These are phyloP conservation scores for Conticribra guillardii DNA, from an alignment of 108 stramenopile genomes.

Conservation along the genomic window DNA sequence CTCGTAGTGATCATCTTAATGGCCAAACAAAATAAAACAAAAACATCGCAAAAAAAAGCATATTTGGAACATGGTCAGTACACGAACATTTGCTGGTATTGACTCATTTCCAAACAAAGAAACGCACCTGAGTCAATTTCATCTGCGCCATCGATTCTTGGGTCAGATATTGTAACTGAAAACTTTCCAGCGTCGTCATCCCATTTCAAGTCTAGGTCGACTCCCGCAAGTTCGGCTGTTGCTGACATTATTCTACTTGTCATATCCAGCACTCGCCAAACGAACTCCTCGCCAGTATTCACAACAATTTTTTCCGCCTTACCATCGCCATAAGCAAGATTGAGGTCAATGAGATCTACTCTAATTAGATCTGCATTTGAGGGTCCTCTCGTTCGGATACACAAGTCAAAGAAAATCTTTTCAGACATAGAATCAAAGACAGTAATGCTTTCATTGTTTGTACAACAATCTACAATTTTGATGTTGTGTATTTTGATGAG, in stretches of 20 bases:
- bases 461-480: conserved; percentile 73
- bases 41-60: background rate
- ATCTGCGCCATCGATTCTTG: conserved; percentile 40
- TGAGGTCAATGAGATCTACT: conserved; percentile 81
- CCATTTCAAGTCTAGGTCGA: conserved; percentile 67
- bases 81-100: no score
- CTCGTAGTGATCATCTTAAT: conserved; percentile 51
- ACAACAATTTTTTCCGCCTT: conserved; percentile 66
- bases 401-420: conserved; percentile 79
- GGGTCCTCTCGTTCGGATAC: conserved; percentile 74
- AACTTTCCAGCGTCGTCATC: conserved; percentile 75
- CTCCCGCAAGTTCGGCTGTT: conserved; percentile 71
- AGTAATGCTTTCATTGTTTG: conserved; percentile 60
- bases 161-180: conserved; percentile 58
- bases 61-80: no score
- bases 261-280: conserved; percentile 85
- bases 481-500: conserved; percentile 76
- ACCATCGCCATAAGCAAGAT: conserved; percentile 73
- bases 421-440: conserved; percentile 75
- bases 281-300: conserved; percentile 84
- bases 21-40: background rate
- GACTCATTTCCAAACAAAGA: no score
- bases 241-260: conserved; percentile 68
- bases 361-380: conserved; percentile 71
- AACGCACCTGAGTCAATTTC: conserved; percentile 44